Conservation (phyloP, 2,329 filamentous ascomycete species). For the Teratosphaeria pseudoeucalypti region DNA sequence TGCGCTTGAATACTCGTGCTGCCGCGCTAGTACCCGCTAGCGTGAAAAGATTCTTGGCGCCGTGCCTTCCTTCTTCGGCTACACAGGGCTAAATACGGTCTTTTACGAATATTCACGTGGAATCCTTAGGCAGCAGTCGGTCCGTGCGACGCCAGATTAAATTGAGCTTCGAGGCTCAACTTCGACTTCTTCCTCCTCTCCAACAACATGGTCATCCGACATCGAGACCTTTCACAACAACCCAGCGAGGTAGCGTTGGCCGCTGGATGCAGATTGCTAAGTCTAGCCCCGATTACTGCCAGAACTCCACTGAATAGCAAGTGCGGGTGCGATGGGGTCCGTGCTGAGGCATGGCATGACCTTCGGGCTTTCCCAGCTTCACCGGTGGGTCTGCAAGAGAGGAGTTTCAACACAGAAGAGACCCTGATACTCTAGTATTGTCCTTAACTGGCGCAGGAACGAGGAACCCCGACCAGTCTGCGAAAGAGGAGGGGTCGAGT, state of each 20-base stretch:
- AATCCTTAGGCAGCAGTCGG: neutral
- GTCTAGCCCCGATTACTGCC: neutral
- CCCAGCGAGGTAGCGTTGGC: neutral
- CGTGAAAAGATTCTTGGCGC: neutral
- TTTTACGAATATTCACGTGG: neutral
- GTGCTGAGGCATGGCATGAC: neutral
- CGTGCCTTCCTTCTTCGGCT: neutral
- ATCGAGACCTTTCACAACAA: neutral
- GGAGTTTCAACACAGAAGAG: neutral
- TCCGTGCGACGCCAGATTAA: neutral
- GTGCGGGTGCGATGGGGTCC: neutral
- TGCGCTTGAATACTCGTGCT: neutral
- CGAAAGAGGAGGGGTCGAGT: neutral
- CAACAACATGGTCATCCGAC: neutral
- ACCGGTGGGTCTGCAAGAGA: neutral
- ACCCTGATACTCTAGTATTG: neutral
- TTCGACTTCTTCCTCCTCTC: neutral
- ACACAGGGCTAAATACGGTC: neutral
- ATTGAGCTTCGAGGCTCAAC: neutral
- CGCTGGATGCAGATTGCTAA: neutral
- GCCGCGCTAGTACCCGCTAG: neutral
- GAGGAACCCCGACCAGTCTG: neutral
- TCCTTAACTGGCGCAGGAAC: neutral
- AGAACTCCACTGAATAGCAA: neutral
- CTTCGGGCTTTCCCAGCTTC: neutral